Evolutionary conservation across 352 stramenopile species (phyloP).

Genomic region (Phytopythium oedochilum): DNA sequence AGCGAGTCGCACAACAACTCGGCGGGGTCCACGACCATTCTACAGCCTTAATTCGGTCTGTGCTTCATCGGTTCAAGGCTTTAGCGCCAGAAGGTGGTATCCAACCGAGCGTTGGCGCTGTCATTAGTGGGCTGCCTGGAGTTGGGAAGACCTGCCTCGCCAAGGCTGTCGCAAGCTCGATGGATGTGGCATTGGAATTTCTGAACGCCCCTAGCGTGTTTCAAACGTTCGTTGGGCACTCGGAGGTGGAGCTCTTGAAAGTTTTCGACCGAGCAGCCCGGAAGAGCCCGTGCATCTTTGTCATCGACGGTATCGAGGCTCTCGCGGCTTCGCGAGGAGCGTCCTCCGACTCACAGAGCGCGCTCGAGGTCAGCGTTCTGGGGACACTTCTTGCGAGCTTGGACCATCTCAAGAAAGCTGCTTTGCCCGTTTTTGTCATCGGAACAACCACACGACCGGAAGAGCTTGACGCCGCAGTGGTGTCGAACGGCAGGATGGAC

Average conservation of each 20-base stretch:
- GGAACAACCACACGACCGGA: conserved; percentile 75
- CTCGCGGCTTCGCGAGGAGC: conserved; percentile 64
- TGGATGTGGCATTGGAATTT: conserved; percentile 38
- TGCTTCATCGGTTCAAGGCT: neutral
- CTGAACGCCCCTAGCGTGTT: conserved; percentile 92
- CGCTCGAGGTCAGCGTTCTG: conserved; percentile 73
- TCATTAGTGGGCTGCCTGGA: conserved; percentile 66
- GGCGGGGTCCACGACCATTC: neutral
- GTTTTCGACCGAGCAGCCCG: conserved; percentile 49
- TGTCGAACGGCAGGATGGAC: conserved; percentile 96
- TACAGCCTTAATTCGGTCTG: neutral
- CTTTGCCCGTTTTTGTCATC: conserved; percentile 55
- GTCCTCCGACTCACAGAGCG: conserved; percentile 48
- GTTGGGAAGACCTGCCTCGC: conserved; percentile 67
- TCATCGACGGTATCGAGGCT: conserved; percentile 90
- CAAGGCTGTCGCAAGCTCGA: conserved; percentile 30
- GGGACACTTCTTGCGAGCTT: conserved; percentile 83
- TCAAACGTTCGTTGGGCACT: conserved; percentile 91
- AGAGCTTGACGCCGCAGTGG: conserved; percentile 89
- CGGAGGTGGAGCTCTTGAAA: conserved; percentile 62
- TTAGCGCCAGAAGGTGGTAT: neutral
- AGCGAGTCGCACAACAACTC: neutral
- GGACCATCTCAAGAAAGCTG: conserved; percentile 53
- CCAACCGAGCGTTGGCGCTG: conserved; percentile 39
- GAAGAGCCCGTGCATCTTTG: conserved; percentile 56